These are phyloP conservation scores for Pichia eremophila DNA, from an alignment of 805 yeast species.

Conservation along the genomic window DNA sequence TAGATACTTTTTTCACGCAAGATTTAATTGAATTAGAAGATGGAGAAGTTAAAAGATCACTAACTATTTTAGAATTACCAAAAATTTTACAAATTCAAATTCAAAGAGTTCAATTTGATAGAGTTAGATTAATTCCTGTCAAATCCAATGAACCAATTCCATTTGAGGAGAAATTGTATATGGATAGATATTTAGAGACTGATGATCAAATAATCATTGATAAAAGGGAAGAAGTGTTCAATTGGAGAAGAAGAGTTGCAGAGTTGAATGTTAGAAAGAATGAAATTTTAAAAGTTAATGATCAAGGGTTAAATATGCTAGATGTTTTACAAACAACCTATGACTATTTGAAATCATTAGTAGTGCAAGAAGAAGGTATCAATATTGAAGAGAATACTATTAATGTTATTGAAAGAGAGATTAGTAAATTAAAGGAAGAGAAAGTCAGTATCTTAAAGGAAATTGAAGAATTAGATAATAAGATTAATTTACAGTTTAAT, in stretches of 20 bases:
- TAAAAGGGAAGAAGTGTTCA: slow-evolving; percentile 47
- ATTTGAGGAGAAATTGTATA: slow-evolving; percentile 64
- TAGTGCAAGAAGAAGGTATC: slow-evolving; percentile 14
- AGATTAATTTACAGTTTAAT: slow-evolving; percentile 52
- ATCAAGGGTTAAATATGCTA: slow-evolving; percentile 38
- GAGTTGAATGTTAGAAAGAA: slow-evolving; percentile 35
- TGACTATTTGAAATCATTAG: slow-evolving; percentile 35
- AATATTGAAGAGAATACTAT: slow-evolving; percentile 39
- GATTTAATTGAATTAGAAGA: slow-evolving; percentile 62
- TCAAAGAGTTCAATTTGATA: slow-evolving; percentile 87
- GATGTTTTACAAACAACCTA: slow-evolving; percentile 49
- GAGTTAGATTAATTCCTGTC: slow-evolving; percentile 61
- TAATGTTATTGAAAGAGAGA: slow-evolving; percentile 36
- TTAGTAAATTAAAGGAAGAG: slow-evolving; percentile 38
- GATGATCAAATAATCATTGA: slow-evolving; percentile 42
- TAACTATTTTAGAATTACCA: slow-evolving; percentile 67
- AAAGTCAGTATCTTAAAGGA: slow-evolving; percentile 29
- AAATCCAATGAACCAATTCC: slow-evolving; percentile 79
- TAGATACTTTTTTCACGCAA: slow-evolving; percentile 74
- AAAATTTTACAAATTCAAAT: slow-evolving; percentile 83
- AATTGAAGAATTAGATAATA: slow-evolving; percentile 35
- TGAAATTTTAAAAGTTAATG: slow-evolving; percentile 36
- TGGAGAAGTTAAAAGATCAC: slow-evolving; percentile 64
- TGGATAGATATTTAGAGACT: slow-evolving; percentile 82
- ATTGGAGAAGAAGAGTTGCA: slow-evolving; percentile 51